Evolutionary conservation across 768 basidiomycete genomes (phyloP), one percentile per base, ranked within the genome.

Genomic region (Termitomyces sp.): DNA sequence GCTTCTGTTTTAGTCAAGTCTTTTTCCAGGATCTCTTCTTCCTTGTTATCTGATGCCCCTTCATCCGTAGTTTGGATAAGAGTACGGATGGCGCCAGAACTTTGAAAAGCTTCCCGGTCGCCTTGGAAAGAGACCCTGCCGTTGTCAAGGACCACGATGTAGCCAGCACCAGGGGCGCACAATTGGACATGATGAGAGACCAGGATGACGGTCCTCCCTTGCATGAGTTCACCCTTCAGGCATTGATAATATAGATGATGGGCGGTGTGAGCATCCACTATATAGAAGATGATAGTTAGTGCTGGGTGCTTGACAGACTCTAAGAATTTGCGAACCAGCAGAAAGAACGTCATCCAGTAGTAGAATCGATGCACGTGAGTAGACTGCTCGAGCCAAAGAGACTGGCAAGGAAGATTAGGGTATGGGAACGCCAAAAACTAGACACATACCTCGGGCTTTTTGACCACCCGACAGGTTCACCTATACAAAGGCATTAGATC

Each of bases 151-250:
- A 89, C 86, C 41, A 96, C 89, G 63, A 98, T 79, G 70, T 93
- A 95, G 27, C 73, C 76, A 2, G 95, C 93, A 33, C 84, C 88
- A 1, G 91, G 84, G 2, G 85, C 81, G 66, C 92, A 94, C 4
- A 98, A 79, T 67, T 94, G 90, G 36, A 97, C 90, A 67, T 96
- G 94, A 67, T 99, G 96, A 3, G 95, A 97, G 53, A 98, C 96
- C 15, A 99, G 81, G 59, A 98, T 84, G 61, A 95, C 76, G 0
- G 97, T 98, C 39, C 95, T 82, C 27, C 85, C 87, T 54, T 76
- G 73, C 79, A 95, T 84, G 37, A 98, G 78, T 20, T 88, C 85
- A 18, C 96, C 95, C 63, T 85, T 86, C 34, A 99, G 75, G 65
- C 94, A 97, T 65, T 91, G 75, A 54, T 85, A 75, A 72, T 87